These are phyloP conservation scores for Brasilioporus rufonigricans DNA, from an alignment of 768 basidiomycete genomes.

Conservation along the genomic window DNA sequence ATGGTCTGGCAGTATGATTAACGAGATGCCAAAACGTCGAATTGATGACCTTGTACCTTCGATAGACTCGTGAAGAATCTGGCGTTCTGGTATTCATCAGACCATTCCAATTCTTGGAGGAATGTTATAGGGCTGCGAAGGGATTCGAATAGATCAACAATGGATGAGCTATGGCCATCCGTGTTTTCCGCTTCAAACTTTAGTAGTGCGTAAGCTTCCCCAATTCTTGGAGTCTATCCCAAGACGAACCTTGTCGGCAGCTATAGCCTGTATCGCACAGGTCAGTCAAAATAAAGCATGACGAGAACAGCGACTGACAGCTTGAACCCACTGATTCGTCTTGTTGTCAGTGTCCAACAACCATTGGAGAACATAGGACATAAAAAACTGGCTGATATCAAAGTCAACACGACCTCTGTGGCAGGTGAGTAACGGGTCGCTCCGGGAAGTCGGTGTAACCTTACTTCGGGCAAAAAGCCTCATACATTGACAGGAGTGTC, in stretches of 20 bases:
- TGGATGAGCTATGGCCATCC: slow-evolving; percentile 93
- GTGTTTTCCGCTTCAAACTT: slow-evolving; percentile 79
- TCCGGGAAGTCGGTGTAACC: slow-evolving; percentile 24
- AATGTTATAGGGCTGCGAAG: slow-evolving; percentile 88
- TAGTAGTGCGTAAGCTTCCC: slow-evolving; percentile 1
- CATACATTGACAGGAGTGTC: slow-evolving; percentile 73
- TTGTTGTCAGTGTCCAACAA: slow-evolving; percentile 83
- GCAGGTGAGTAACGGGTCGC: background rate
- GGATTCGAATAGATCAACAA: slow-evolving; percentile 94
- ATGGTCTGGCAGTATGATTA: slow-evolving; percentile 58
- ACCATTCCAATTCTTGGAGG: slow-evolving; percentile 88
- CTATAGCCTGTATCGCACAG: slow-evolving; percentile 58
- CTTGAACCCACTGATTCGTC: slow-evolving; percentile 92
- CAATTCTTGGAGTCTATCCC: background rate
- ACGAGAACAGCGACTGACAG: slow-evolving; percentile 52
- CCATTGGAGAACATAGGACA: slow-evolving; percentile 88
- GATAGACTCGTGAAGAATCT: slow-evolving; percentile 86
- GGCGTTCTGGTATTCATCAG: slow-evolving; percentile 84
- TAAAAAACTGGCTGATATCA: slow-evolving; percentile 76
- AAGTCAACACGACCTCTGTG: slow-evolving; percentile 58
- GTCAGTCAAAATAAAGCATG: slow-evolving; percentile 6
- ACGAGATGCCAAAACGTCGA: background rate
- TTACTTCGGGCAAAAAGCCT: slow-evolving; percentile 78
- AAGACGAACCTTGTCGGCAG: slow-evolving; percentile 68
- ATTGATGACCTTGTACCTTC: slow-evolving; percentile 52